A percentile compares a stretch with the other conserved stretches of the same genome.
phyloP scores from a whole-genome alignment of 176 grass and related monocot species.

The Cocos nucifera region DNA sequence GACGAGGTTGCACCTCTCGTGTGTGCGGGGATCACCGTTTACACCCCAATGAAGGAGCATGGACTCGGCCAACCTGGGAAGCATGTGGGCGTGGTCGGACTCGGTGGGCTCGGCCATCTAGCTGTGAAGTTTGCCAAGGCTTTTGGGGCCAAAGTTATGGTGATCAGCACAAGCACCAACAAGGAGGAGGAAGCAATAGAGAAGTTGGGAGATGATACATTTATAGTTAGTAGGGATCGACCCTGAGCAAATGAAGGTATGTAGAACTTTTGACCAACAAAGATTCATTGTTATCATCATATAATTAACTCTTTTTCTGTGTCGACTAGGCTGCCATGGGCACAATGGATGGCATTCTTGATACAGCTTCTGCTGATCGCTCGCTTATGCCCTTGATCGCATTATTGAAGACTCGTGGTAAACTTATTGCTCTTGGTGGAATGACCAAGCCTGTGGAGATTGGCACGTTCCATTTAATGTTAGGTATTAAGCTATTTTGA shows the following conservation, averaged over 20 bases:
- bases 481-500: not conserved
- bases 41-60: constrained; percentile 29
- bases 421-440: constrained; percentile 18
- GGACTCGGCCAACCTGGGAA: constrained; percentile 25
- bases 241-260: constrained; percentile 15
- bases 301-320: too few relatives aligned
- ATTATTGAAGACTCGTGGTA: constrained; percentile 20
- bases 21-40: constrained; percentile 48
- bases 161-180: constrained; percentile 30
- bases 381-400: constrained; percentile 1
- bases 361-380: constrained; percentile 10
- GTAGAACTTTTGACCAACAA: not conserved
- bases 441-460: constrained; percentile 23
- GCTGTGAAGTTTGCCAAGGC: constrained; percentile 48
- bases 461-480: constrained; percentile 2
- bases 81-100: constrained; percentile 37
- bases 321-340: constrained; percentile 10
- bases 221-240: constrained; percentile 17
- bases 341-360: constrained; percentile 23
- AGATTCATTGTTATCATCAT: too few relatives aligned
- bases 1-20: constrained; percentile 26
- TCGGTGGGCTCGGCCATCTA: constrained; percentile 43
- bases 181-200: constrained; percentile 33
- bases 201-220: constrained; percentile 30
- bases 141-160: constrained; percentile 37